Evolutionary conservation across 1,139 yeast species (phyloP).

Genomic region (Pichia sp.): DNA sequence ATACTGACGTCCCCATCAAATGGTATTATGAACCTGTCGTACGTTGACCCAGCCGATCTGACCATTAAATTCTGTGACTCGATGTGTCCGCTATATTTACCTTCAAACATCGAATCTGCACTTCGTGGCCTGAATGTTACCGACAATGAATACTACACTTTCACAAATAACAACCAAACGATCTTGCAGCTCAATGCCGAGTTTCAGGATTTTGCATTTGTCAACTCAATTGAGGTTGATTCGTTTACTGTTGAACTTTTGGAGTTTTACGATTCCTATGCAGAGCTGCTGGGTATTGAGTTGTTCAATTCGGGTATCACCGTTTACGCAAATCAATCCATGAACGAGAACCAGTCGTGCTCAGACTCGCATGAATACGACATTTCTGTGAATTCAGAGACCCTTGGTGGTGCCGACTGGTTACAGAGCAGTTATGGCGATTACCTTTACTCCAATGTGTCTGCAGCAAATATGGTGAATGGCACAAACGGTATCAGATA

Average conservation of each 20-base stretch:
- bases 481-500: slow-evolving; percentile 43
- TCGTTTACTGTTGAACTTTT: slow-evolving; percentile 58
- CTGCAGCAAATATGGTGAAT: slow-evolving; percentile 27
- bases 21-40: slow-evolving; percentile 89
- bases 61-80: slow-evolving; percentile 65
- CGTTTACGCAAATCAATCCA: slow-evolving; percentile 67
- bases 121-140: slow-evolving; percentile 5
- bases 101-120: slow-evolving; percentile 25
- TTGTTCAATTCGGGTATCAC: slow-evolving; percentile 56
- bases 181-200: slow-evolving; percentile 21
- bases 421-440: slow-evolving; percentile 24
- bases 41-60: slow-evolving; percentile 65
- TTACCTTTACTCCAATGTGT: slow-evolving; percentile 29
- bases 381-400: slow-evolving; percentile 11
- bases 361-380: slow-evolving; percentile 9
- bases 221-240: slow-evolving; percentile 56
- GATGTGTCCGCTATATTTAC: slow-evolving; percentile 60
- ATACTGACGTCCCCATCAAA: slow-evolving; percentile 70
- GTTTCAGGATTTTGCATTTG: slow-evolving; percentile 78
- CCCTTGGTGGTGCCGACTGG: slow-evolving; percentile 24
- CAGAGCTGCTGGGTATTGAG: slow-evolving; percentile 67
- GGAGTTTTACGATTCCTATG: slow-evolving; percentile 62
- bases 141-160: slow-evolving; percentile 9
- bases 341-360: slow-evolving; percentile 59
- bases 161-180: slow-evolving; percentile 13